Evolutionary conservation across 2,329 filamentous ascomycete species (phyloP).

Genomic region (Cordyceps sp.): DNA sequence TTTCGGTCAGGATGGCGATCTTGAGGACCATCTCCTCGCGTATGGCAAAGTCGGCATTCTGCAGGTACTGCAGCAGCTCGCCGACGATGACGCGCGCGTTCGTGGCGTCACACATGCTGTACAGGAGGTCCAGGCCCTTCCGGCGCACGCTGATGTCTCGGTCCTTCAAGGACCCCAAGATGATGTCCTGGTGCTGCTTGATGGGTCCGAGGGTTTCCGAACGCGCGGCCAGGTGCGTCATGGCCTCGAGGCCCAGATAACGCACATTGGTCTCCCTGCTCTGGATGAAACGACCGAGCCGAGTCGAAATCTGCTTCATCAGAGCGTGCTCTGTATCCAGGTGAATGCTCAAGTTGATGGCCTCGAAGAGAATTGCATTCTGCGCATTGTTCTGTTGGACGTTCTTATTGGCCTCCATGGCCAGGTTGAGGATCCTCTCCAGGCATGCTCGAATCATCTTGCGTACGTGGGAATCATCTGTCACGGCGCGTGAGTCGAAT

Average conservation of each 20-base stretch:
- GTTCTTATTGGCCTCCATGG: slow-evolving; percentile 90
- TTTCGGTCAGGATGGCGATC: slow-evolving; percentile 94
- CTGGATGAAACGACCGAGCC: slow-evolving; percentile 88
- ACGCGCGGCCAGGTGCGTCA: slow-evolving; percentile 92
- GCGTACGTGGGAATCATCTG: slow-evolving; percentile 83
- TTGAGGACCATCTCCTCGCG: slow-evolving; percentile 98
- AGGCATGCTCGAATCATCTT: slow-evolving; percentile 84
- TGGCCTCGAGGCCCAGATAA: slow-evolving; percentile 88
- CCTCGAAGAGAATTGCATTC: slow-evolving; percentile 94
- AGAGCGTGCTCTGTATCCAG: slow-evolving; percentile 85
- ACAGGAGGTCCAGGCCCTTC: slow-evolving; percentile 87
- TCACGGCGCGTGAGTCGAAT: not conserved
- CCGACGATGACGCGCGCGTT: slow-evolving; percentile 89
- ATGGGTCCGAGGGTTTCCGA: slow-evolving; percentile 92
- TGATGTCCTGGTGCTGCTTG: slow-evolving; percentile 94
- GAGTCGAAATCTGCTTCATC: slow-evolving; percentile 88
- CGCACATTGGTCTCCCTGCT: slow-evolving; percentile 94
- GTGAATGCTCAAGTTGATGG: slow-evolving; percentile 96
- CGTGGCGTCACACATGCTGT: slow-evolving; percentile 98
- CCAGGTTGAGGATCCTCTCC: slow-evolving; percentile 77
- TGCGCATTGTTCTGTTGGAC: slow-evolving; percentile 99
- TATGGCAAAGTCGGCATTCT: slow-evolving; percentile 94
- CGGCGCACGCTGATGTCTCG: slow-evolving; percentile 92
- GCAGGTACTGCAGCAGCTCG: slow-evolving; percentile 84
- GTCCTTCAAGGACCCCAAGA: slow-evolving; percentile 84